A percentile compares a stretch with the other conserved stretches of the same genome.
phyloP scores from a whole-genome alignment of 495 filamentous ascomycete species.

The Xylaria sp. region DNA sequence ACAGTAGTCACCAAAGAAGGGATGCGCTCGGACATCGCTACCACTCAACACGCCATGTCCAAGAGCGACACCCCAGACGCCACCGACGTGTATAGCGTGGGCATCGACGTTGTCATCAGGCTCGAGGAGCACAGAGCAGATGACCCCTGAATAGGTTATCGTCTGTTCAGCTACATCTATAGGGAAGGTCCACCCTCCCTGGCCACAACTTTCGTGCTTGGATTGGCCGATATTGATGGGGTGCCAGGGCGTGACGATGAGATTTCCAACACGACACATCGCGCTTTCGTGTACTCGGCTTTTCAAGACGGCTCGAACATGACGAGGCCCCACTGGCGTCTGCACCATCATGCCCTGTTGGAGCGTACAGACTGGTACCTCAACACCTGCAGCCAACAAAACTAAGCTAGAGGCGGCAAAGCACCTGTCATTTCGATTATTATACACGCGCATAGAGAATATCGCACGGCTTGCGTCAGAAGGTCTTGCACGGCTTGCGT shows the following conservation, averaged over 20 bases:
- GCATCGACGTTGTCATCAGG: slow-evolving; percentile 44
- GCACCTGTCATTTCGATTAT: slow-evolving; percentile 29
- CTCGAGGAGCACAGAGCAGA: slow-evolving; percentile 54
- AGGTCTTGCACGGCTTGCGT: too few species aligned
- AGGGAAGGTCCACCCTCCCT: slow-evolving; percentile 46
- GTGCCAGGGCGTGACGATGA: slow-evolving; percentile 53
- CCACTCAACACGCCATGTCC: slow-evolving; percentile 48
- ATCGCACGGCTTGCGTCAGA: too few species aligned
- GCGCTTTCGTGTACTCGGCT: slow-evolving; percentile 34
- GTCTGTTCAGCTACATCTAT: slow-evolving; percentile 29
- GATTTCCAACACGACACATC: slow-evolving; percentile 36
- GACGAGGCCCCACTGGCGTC: slow-evolving; percentile 46
- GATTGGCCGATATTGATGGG: slow-evolving; percentile 37
- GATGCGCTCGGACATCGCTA: slow-evolving; percentile 48
- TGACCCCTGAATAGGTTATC: slow-evolving; percentile 44
- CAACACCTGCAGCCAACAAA: slow-evolving; percentile 35
- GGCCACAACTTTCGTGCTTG: background rate
- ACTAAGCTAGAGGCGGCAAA: slow-evolving; percentile 48
- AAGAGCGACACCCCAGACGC: slow-evolving; percentile 53
- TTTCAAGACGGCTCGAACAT: slow-evolving; percentile 47
- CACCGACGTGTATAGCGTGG: slow-evolving; percentile 48
- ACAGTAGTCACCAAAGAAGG: slow-evolving; percentile 51
- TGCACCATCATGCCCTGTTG: slow-evolving; percentile 42
- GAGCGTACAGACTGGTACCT: slow-evolving; percentile 37
- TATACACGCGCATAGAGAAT: background rate